These are phyloP conservation scores for Aspergillus nanangensis DNA, from an alignment of 495 filamentous ascomycete species.

Conservation along the genomic window DNA sequence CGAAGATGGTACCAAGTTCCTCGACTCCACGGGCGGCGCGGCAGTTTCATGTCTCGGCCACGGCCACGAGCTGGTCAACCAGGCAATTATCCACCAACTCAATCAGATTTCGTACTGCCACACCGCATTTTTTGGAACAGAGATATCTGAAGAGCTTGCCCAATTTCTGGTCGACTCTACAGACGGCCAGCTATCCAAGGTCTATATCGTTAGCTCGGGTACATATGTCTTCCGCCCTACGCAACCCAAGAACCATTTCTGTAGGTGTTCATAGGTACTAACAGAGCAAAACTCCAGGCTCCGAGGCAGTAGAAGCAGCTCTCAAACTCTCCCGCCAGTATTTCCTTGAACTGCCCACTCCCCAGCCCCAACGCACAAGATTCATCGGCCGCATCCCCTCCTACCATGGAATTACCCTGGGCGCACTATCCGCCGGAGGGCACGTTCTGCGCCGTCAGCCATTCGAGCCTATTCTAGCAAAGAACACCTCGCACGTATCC, in stretches of 20 bases:
- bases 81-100: slow-evolving; percentile 48
- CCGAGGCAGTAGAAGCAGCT: slow-evolving; percentile 68
- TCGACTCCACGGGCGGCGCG: slow-evolving; percentile 56
- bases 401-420: slow-evolving; percentile 75
- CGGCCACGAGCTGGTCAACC: slow-evolving; percentile 37
- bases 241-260: not conserved
- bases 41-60: slow-evolving; percentile 50
- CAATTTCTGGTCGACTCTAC: slow-evolving; percentile 42
- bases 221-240: slow-evolving; percentile 7
- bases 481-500: slow-evolving; percentile 59
- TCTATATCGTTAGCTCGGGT: slow-evolving; percentile 56
- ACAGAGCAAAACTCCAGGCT: slow-evolving; percentile 37
- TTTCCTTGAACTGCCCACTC: slow-evolving; percentile 47
- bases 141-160: slow-evolving; percentile 42
- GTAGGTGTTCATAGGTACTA: not conserved
- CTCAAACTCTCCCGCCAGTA: slow-evolving; percentile 62
- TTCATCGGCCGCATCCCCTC: slow-evolving; percentile 65
- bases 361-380: slow-evolving; percentile 45
- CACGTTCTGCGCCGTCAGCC: slow-evolving; percentile 58
- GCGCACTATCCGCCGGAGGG: slow-evolving; percentile 58
- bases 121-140: slow-evolving; percentile 46
- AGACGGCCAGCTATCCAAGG: slow-evolving; percentile 37
- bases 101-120: slow-evolving; percentile 49
- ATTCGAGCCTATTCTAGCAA: slow-evolving; percentile 61
- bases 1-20: slow-evolving; percentile 57